Evolutionary conservation across 164 flowering plant genomes (phyloP).

Genomic region (Chimonanthus salicifolius): DNA sequence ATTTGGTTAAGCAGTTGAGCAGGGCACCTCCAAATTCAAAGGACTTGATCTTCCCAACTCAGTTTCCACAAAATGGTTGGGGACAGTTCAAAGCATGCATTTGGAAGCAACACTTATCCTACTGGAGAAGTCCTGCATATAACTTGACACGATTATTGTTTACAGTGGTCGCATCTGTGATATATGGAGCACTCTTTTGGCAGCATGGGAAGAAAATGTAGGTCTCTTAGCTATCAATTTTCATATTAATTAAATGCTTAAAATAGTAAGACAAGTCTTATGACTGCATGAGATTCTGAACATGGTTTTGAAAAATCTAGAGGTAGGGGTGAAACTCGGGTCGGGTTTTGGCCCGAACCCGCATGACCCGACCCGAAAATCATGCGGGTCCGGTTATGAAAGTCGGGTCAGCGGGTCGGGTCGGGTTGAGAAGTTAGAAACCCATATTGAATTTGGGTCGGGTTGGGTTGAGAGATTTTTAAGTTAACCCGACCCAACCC

Average conservation of each 20-base stretch:
- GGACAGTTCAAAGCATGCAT: constrained; percentile 64
- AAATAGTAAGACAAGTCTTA: background rate
- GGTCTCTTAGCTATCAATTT: constrained; percentile 10
- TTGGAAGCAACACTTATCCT: constrained; percentile 62
- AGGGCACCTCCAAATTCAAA: constrained; percentile 34
- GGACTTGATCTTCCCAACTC: constrained; percentile 44
- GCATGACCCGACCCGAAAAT: too few relatives aligned
- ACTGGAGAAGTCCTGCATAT: constrained; percentile 67
- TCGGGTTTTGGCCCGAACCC: too few relatives aligned
- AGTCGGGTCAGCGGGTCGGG: too few relatives aligned
- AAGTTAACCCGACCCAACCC: too few relatives aligned
- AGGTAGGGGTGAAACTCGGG: too few relatives aligned
- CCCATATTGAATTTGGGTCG: too few relatives aligned
- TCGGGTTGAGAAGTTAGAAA: too few relatives aligned
- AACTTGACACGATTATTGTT: constrained; percentile 34
- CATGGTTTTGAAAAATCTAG: background rate
- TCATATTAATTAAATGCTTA: background rate
- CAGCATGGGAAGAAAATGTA: constrained; percentile 46
- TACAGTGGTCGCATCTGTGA: constrained; percentile 24
- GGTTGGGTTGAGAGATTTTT: too few relatives aligned
- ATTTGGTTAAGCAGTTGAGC: constrained; percentile 30
- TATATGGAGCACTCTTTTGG: constrained; percentile 51
- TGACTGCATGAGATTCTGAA: background rate
- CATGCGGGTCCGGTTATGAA: too few relatives aligned
- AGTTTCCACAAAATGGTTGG: constrained; percentile 45